Evolutionary conservation across 352 stramenopile species (phyloP).

Genomic region (Phytophthora quininea): DNA sequence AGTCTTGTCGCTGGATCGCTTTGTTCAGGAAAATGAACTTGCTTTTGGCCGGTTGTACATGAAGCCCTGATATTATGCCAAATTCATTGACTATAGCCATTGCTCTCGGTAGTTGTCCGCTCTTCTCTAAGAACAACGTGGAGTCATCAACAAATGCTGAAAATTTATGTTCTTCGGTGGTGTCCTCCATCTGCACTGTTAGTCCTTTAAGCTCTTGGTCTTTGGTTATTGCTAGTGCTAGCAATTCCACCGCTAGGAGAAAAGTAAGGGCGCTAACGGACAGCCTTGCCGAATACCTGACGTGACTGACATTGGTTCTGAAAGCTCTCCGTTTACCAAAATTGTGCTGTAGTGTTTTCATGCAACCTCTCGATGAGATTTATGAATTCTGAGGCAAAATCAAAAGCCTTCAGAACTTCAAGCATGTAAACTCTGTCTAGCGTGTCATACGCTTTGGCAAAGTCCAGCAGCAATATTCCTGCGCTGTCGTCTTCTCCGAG

Average conservation of each 20-base stretch:
- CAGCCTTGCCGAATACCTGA: neutral
- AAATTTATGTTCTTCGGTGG: too few species aligned
- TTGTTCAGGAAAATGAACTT: too few species aligned
- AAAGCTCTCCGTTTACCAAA: neutral
- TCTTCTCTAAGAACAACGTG: too few species aligned
- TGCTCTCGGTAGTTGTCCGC: too few species aligned
- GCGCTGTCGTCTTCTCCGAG: neutral
- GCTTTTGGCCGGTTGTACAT: too few species aligned
- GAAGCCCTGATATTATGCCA: too few species aligned
- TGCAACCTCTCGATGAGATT: neutral
- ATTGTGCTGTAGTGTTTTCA: neutral
- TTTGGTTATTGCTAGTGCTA: neutral
- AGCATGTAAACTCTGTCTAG: neutral
- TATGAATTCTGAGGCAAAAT: neutral
- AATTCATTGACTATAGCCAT: too few species aligned
- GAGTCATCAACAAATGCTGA: too few species aligned
- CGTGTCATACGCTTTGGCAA: neutral
- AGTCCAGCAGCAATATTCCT: neutral
- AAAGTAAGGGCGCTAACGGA: neutral
- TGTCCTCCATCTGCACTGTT: too few species aligned
- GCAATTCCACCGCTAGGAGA: neutral
- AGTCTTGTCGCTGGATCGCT: too few species aligned
- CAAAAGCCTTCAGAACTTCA: neutral
- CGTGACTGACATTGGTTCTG: neutral
- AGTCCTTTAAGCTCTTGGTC: constrained; percentile 1